Conservation (phyloP, 495 filamentous ascomycete species). For the Halenospora varia region DNA sequence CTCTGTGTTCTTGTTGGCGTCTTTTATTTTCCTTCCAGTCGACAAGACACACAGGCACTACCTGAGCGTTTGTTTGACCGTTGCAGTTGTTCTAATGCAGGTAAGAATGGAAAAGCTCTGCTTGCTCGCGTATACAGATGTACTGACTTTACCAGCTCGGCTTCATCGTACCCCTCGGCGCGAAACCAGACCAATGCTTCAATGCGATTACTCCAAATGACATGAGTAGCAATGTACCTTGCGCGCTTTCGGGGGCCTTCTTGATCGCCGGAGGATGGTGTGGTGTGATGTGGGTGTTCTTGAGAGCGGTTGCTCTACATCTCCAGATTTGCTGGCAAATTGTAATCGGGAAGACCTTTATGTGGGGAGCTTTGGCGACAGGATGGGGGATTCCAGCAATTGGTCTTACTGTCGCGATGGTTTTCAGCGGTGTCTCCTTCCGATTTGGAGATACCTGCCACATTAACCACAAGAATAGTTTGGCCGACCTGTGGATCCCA, state of each 20-base stretch:
- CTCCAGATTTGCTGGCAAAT: conserved; percentile 98
- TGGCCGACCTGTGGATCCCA: conserved; percentile 84
- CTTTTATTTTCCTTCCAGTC: conserved; percentile 78
- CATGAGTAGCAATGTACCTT: conserved; percentile 77
- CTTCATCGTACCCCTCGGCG: conserved; percentile 86
- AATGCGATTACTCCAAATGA: conserved; percentile 91
- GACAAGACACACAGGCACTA: conserved; percentile 92
- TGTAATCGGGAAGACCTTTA: conserved; percentile 82
- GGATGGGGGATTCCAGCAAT: conserved; percentile 82
- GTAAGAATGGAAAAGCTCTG: conserved; percentile 41
- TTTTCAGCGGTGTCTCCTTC: conserved; percentile 89
- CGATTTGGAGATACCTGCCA: conserved; percentile 81
- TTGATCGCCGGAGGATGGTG: conserved; percentile 81
- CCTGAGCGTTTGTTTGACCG: conserved; percentile 77
- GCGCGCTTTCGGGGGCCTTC: conserved; percentile 84
- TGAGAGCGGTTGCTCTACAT: conserved; percentile 87
- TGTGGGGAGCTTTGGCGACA: conserved; percentile 73
- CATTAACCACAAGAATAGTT: conserved; percentile 27
- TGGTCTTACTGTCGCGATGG: conserved; percentile 67
- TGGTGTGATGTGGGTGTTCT: conserved; percentile 82
- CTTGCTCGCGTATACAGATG: background rate
- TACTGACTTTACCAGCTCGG: conserved; percentile 51
- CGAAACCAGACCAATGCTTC: conserved; percentile 76
- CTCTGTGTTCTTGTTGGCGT: conserved; percentile 72
- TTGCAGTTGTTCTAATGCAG: conserved; percentile 71